Evolutionary conservation across 1,284 basidiomycete genomes (phyloP), one percentile per base, ranked within the genome.

Genomic region (Hypsizygus ulmarius): DNA sequence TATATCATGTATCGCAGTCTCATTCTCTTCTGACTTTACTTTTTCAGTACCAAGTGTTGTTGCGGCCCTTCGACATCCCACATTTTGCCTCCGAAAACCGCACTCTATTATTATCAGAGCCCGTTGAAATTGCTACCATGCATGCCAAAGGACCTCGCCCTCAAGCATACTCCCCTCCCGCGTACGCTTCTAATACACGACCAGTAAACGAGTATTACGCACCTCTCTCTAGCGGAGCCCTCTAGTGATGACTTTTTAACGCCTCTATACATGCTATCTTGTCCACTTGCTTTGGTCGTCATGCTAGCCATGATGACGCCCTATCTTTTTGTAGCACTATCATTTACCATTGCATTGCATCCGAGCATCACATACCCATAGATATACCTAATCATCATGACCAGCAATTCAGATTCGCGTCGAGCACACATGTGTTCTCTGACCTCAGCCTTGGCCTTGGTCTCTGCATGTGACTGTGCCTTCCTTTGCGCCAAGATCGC

Each of bases 91-190:
- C 67, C 15, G 67, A 69, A 44, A 55, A 60, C 10, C 56, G 64
- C 1, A 56, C 65, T 18, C 59, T 75, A 18, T 53, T 75, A 18
- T 53, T 71, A 27, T 68, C 67, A 18, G 71, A 74, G 56, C 69
- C 71, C 25, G 68, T 76, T 15, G 72, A 74, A 52, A 74, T 77
- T 43, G 69, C 67, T 18, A 75, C 73, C 3, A 66, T 70, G 60
- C 65, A 73, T 49, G 66, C 70, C 3, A 68, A 64, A 54, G 71
- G 71, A 9, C 69, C 71, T 29, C 65, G 71, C 27, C 65, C 69
- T 25, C 61, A 66, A 27, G 67, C 65, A 14, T 72, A 71, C 53
- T 62, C 72, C 9, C 73, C 74, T 34, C 72, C 71, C 34, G 69
- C 66, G 39, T 75, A 75, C 50, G 67, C 71, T 41, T 47, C 57